A percentile compares a stretch with the other conserved stretches of the same genome.
These are phyloP conservation scores for Solanum corneliomulleri DNA, from an alignment of 257 asterid species.

Conservation along the genomic window DNA sequence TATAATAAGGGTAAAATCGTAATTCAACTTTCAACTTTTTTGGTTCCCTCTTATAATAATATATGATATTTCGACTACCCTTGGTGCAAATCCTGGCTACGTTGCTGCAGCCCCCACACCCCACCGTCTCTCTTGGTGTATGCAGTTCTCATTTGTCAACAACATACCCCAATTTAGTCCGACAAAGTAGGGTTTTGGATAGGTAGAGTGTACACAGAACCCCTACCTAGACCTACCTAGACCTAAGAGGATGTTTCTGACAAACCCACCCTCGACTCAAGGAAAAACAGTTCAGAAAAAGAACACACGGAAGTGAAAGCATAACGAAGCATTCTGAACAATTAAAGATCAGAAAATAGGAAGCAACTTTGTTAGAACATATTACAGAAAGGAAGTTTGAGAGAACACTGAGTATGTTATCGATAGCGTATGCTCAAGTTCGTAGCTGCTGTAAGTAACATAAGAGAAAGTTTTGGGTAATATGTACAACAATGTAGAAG, in stretches of 20 bases:
- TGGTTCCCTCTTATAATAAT: too few species aligned
- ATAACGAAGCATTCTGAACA: background rate
- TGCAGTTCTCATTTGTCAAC: background rate
- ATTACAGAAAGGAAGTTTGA: background rate
- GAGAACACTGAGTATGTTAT: background rate
- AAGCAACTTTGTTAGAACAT: background rate
- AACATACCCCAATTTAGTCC: background rate
- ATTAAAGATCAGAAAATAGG: background rate
- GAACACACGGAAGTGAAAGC: background rate
- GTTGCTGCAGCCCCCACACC: too few species aligned
- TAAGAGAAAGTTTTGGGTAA: background rate
- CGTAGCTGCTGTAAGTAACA: background rate
- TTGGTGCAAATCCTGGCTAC: background rate
- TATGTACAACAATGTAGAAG: background rate
- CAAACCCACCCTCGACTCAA: background rate
- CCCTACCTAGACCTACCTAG: background rate
- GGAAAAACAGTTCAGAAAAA: background rate
- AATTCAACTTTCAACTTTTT: too few species aligned
- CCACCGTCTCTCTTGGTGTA: background rate
- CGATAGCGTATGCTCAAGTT: background rate
- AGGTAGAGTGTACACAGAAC: background rate
- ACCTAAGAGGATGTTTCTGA: background rate
- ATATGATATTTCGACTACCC: background rate
- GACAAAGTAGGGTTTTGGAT: background rate
- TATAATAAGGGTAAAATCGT: too few species aligned